Percentiles rank a stretch among this genome's conserved stretches.
phyloP scores from a whole-genome alignment of 2,329 filamentous ascomycete genomes.

The Elsinoe fawcettii region DNA sequence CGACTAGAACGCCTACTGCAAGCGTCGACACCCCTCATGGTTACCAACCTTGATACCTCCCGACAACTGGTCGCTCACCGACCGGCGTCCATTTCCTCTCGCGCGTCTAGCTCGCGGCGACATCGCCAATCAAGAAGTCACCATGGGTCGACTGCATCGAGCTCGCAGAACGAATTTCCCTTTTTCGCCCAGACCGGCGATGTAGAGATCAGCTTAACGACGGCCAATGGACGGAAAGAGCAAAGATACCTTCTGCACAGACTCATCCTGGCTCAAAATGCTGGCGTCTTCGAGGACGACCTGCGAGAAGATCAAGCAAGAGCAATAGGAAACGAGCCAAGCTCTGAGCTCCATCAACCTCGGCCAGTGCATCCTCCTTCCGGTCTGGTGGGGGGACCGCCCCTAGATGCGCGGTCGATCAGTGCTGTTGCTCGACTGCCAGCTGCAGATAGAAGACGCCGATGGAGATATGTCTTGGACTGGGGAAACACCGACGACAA shows the following conservation, averaged over 20 bases:
- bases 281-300: slow-evolving; percentile 82
- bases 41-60: slow-evolving; percentile 56
- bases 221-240: slow-evolving; percentile 57
- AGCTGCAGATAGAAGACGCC: slow-evolving; percentile 37
- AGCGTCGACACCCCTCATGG: slow-evolving; percentile 38
- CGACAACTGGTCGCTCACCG: slow-evolving; percentile 35
- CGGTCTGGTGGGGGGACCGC: slow-evolving; percentile 3
- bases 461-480: slow-evolving; percentile 86
- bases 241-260: slow-evolving; percentile 81
- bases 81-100: slow-evolving; percentile 58
- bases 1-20: not conserved
- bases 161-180: slow-evolving; percentile 69
- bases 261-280: slow-evolving; percentile 80
- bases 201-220: slow-evolving; percentile 73
- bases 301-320: slow-evolving; percentile 49
- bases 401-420: slow-evolving; percentile 23
- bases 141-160: slow-evolving; percentile 50
- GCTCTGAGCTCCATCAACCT: slow-evolving; percentile 11
- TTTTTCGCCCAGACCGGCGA: slow-evolving; percentile 85
- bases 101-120: slow-evolving; percentile 48
- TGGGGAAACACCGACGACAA: slow-evolving; percentile 58
- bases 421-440: slow-evolving; percentile 21
- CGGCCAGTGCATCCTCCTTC: not conserved
- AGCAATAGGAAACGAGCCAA: not conserved
- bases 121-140: slow-evolving; percentile 74